A percentile compares a stretch with the other conserved stretches of the same genome.
These are phyloP conservation scores for Geosiphon pyriformis DNA, from an alignment of 192 early-diverging fungal species.

Conservation along the genomic window DNA sequence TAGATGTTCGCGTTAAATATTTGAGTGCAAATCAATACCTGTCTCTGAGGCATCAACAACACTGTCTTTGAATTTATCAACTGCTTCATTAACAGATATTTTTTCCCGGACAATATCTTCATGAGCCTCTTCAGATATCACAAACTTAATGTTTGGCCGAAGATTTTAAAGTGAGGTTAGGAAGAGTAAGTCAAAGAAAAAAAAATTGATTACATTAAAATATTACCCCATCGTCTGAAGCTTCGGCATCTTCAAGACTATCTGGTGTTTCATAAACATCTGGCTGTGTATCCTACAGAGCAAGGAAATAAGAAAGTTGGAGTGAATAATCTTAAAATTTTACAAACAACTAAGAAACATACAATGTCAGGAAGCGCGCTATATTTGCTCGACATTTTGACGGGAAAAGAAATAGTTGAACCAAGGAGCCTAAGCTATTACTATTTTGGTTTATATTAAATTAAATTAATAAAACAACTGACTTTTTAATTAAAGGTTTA, in stretches of 20 bases:
- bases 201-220: background rate
- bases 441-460: no score
- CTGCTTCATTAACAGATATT: conserved; percentile 50
- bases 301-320: background rate
- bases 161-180: background rate
- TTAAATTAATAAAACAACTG: no score
- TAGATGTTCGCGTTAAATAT: background rate
- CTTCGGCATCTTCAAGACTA: conserved; percentile 26
- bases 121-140: conserved; percentile 50
- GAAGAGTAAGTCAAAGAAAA: background rate
- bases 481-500: no score
- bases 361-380: conserved; percentile 75
- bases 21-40: no score
- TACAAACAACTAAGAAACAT: conserved; percentile 21
- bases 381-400: conserved; percentile 63
- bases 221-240: conserved; percentile 18
- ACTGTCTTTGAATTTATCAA: conserved; percentile 50
- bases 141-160: conserved; percentile 16
- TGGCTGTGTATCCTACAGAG: conserved; percentile 60
- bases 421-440: no score
- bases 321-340: background rate
- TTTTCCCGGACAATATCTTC: conserved; percentile 53
- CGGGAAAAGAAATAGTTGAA: background rate
- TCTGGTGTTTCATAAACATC: conserved; percentile 88
- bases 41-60: conserved; percentile 45